Percentiles rank a stretch among this genome's conserved stretches.
Conservation (phyloP, 2,329 filamentous ascomycete species). For the Akanthomyces lecanii region DNA sequence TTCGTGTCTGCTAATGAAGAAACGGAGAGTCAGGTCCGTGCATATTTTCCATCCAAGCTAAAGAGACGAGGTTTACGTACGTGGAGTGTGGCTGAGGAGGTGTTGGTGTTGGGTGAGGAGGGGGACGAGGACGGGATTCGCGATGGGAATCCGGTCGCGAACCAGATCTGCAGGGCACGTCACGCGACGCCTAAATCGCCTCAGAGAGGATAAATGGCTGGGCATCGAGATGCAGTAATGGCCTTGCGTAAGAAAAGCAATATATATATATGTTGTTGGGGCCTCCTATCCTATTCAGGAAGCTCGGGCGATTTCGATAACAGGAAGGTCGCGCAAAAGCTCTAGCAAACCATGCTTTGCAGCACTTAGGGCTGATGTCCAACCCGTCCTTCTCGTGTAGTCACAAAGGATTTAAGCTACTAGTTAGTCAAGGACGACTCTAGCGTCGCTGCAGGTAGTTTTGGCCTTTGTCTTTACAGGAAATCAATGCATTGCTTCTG, state of each 20-base stretch:
- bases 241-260: background rate
- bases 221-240: background rate
- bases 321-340: background rate
- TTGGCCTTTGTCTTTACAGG: background rate
- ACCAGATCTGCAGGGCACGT: background rate
- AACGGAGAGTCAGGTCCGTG: too few relatives aligned
- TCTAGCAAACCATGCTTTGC: background rate
- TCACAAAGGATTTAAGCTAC: background rate
- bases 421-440: background rate
- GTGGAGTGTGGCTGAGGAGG: slow-evolving; percentile 3
- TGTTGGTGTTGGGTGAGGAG: background rate
- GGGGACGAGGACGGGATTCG: background rate
- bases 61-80: background rate
- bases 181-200: background rate
- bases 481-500: background rate
- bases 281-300: background rate
- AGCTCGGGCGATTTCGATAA: background rate
- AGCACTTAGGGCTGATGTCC: background rate
- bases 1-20: too few relatives aligned
- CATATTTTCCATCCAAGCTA: too few relatives aligned
- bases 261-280: background rate
- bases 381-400: background rate
- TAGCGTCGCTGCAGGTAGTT: background rate
- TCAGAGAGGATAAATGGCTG: background rate
- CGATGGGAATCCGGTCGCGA: background rate